Percentiles rank a stretch among this genome's conserved stretches.
phyloP scores from a whole-genome alignment of 176 grass and related monocot species.

The Typha latifolia region DNA sequence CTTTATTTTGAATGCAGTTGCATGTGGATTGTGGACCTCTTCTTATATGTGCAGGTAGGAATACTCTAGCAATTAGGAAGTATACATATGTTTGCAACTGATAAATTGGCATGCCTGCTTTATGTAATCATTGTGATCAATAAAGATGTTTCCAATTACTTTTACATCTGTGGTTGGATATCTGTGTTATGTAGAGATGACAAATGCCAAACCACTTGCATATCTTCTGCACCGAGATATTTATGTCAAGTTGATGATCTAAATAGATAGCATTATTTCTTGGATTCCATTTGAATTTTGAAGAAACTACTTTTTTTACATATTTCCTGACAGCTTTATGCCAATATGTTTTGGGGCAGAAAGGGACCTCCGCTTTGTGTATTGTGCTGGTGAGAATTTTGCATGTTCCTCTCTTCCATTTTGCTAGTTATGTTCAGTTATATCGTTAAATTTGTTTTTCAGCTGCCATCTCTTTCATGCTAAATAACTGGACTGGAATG shows the following conservation, averaged over 20 bases:
- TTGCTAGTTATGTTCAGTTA: slow-evolving; percentile 1
- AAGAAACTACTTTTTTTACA: slow-evolving; percentile 4
- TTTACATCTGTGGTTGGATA: too few relatives aligned
- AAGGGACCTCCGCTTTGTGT: slow-evolving; percentile 86
- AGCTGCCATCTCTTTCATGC: slow-evolving; percentile 84
- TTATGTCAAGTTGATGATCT: neutral
- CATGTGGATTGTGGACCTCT: too few relatives aligned
- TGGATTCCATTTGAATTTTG: neutral
- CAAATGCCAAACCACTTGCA: too few relatives aligned
- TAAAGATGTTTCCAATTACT: too few relatives aligned
- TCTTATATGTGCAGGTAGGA: too few relatives aligned
- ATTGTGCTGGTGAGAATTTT: slow-evolving; percentile 72
- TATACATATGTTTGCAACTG: too few relatives aligned
- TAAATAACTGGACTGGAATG: slow-evolving; percentile 85
- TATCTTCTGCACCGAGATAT: too few relatives aligned
- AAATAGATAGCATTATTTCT: neutral
- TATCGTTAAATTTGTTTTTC: slow-evolving; percentile 27
- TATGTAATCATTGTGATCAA: too few relatives aligned
- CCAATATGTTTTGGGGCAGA: slow-evolving; percentile 85
- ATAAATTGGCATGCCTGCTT: too few relatives aligned
- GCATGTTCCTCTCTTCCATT: neutral
- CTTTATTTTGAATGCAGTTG: too few relatives aligned
- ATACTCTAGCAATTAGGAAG: too few relatives aligned
- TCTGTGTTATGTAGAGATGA: too few relatives aligned
- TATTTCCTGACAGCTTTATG: slow-evolving; percentile 62